A percentile compares a stretch with the other conserved stretches of the same genome.
Conservation (phyloP, 176 grass and related monocot species). For the Cocos nucifera region DNA sequence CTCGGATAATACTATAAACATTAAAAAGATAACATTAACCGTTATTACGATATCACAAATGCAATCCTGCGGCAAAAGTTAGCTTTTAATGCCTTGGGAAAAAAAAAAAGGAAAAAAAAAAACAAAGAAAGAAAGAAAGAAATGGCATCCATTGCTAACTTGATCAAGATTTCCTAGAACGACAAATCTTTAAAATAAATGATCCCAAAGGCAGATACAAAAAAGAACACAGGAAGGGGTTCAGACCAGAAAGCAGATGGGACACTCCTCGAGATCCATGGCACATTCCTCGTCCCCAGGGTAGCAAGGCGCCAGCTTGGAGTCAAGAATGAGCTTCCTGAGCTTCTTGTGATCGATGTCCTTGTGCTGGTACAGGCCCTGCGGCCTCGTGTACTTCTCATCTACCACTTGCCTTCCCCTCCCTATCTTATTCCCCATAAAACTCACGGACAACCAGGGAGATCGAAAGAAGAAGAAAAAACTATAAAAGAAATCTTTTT, state of each 20-base stretch:
- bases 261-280: slow-evolving; percentile 76
- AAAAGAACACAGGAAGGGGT: background rate
- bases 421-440: slow-evolving; percentile 45
- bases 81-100: too few relatives aligned
- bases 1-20: slow-evolving; percentile 64
- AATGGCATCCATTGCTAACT: too few relatives aligned
- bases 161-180: too few relatives aligned
- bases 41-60: background rate
- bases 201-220: background rate
- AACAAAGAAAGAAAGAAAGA: too few relatives aligned
- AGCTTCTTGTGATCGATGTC: slow-evolving; percentile 85
- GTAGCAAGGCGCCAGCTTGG: slow-evolving; percentile 84
- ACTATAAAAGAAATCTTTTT: background rate
- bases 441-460: background rate
- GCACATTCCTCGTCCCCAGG: slow-evolving; percentile 58
- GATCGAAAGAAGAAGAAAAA: background rate
- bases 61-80: too few relatives aligned
- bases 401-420: slow-evolving; percentile 54
- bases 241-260: slow-evolving; percentile 88
- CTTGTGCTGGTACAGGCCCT: slow-evolving; percentile 80
- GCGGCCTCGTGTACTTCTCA: slow-evolving; percentile 73
- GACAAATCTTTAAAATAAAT: too few relatives aligned
- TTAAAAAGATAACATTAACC: background rate
- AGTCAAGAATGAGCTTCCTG: slow-evolving; percentile 75
- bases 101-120: too few relatives aligned